phyloP scores from a whole-genome alignment of 2,329 filamentous ascomycete genomes.

The Aspergillus amoenus region DNA sequence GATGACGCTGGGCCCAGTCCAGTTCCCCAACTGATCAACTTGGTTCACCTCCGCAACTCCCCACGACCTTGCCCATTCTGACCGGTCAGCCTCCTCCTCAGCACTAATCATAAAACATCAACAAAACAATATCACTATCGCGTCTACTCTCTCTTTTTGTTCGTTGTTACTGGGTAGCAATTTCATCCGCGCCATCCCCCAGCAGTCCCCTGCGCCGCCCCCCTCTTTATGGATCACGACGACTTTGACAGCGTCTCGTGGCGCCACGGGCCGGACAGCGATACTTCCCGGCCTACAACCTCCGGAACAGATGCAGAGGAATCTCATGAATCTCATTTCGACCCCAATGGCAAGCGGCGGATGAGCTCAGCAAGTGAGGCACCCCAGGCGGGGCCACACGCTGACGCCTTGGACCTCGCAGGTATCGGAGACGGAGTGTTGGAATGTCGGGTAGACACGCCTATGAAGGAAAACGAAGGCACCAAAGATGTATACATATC shows the following conservation, averaged over 20 bases:
- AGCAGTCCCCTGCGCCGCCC: slow-evolving; percentile 4
- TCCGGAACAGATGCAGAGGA: slow-evolving; percentile 43
- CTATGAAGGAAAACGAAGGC: slow-evolving; percentile 92
- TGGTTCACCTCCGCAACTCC: slow-evolving; percentile 14
- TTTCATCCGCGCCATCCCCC: background rate
- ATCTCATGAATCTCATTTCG: slow-evolving; percentile 33
- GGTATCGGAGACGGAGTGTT: slow-evolving; percentile 71
- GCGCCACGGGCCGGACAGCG: slow-evolving; percentile 61
- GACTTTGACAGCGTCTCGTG: slow-evolving; percentile 82
- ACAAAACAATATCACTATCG: background rate
- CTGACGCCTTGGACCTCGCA: slow-evolving; percentile 59
- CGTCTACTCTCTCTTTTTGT: background rate
- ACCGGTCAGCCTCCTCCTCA: slow-evolving; percentile 1
- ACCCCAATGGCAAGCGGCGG: slow-evolving; percentile 50
- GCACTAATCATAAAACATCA: slow-evolving; percentile 6
- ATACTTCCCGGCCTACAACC: slow-evolving; percentile 42
- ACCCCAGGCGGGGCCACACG: slow-evolving; percentile 50
- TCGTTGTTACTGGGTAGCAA: background rate
- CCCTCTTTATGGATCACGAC: slow-evolving; percentile 53
- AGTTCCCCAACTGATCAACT: slow-evolving; percentile 18
- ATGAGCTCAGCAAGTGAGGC: slow-evolving; percentile 47
- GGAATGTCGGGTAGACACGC: slow-evolving; percentile 77
- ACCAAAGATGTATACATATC: slow-evolving; percentile 97
- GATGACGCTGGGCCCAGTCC: slow-evolving; percentile 21
- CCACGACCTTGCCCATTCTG: slow-evolving; percentile 4